Evolutionary conservation across 495 filamentous ascomycete species (phyloP).

Genomic region (Wilcoxina mikolae): DNA sequence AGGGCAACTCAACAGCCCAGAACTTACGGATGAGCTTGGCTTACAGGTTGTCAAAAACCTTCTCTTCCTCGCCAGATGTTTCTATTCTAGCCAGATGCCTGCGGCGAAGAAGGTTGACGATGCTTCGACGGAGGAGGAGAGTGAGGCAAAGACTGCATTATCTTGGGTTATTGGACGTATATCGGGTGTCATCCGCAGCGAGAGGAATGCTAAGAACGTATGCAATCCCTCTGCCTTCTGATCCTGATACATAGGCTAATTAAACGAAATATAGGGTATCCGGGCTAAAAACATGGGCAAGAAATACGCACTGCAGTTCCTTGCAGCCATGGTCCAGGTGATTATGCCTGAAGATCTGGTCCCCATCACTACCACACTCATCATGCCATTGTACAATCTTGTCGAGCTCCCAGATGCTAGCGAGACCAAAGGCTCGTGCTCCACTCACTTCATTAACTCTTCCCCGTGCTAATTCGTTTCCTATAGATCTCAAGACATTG

Average conservation of each 20-base stretch:
- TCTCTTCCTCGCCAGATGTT: constrained; percentile 56
- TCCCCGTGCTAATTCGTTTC: constrained; percentile 48
- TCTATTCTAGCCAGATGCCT: constrained; percentile 47
- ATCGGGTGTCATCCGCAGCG: constrained; percentile 61
- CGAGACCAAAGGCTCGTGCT: constrained; percentile 19
- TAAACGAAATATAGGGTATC: too few relatives aligned
- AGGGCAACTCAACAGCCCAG: constrained; percentile 48
- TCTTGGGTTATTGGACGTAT: constrained; percentile 61
- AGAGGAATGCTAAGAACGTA: constrained; percentile 48
- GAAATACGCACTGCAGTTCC: constrained; percentile 56
- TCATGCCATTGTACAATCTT: constrained; percentile 69
- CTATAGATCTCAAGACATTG: constrained; percentile 49
- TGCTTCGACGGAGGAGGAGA: constrained; percentile 15
- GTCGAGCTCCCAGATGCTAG: constrained; percentile 49
- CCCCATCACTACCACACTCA: constrained; percentile 44
- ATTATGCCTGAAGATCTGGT: constrained; percentile 43
- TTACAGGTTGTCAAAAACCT: constrained; percentile 61
- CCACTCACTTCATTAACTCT: constrained; percentile 37
- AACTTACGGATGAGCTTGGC: constrained; percentile 51
- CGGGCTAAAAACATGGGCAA: constrained; percentile 33
- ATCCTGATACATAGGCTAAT: constrained; percentile 35
- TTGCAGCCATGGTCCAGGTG: constrained; percentile 45
- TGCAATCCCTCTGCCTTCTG: constrained; percentile 24
- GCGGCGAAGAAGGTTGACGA: constrained; percentile 31
- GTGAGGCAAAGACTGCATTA: constrained; percentile 37